phyloP scores from a whole-genome alignment of 768 basidiomycete genomes.

The Collybia mongolica region DNA sequence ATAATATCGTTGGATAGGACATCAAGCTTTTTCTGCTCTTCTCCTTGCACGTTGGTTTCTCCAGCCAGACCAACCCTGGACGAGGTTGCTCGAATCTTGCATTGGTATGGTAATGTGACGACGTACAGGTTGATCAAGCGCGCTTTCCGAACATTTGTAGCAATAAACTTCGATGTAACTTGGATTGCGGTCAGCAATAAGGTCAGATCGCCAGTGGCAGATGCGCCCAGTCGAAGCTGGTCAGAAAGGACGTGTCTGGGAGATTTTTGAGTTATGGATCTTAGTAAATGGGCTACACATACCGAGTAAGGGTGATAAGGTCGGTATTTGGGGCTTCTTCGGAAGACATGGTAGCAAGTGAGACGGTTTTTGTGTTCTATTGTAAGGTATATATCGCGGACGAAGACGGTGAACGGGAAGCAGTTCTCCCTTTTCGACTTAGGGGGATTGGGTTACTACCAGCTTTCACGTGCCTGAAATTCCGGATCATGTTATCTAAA shows the following conservation, averaged over 20 bases:
- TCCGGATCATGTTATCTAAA: conserved; percentile 20
- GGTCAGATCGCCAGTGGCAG: conserved; percentile 92
- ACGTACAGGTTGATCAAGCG: conserved; percentile 94
- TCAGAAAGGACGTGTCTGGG: conserved; percentile 83
- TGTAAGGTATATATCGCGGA: not conserved
- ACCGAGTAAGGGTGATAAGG: conserved; percentile 93
- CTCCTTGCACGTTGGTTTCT: conserved; percentile 95
- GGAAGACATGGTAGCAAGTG: conserved; percentile 35
- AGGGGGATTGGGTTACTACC: conserved; percentile 1
- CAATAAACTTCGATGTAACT: conserved; percentile 95
- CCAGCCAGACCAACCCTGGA: conserved; percentile 95
- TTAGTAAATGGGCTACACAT: conserved; percentile 16
- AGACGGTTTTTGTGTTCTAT: too few relatives aligned
- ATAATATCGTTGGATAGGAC: conserved; percentile 99
- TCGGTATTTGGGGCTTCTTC: conserved; percentile 81
- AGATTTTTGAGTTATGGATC: not conserved
- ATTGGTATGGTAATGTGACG: not conserved
- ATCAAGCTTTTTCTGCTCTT: conserved; percentile 99
- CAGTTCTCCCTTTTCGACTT: conserved; percentile 11
- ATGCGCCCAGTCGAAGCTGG: conserved; percentile 77
- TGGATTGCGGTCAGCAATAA: conserved; percentile 94
- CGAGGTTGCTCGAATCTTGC: conserved; percentile 4
- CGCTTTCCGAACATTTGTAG: conserved; percentile 96
- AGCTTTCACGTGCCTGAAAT: conserved; percentile 26
- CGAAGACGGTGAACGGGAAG: conserved; percentile 17